These are phyloP conservation scores for Clonostachys rhizophaga DNA, from an alignment of 2,329 filamentous ascomycete genomes.

Conservation along the genomic window DNA sequence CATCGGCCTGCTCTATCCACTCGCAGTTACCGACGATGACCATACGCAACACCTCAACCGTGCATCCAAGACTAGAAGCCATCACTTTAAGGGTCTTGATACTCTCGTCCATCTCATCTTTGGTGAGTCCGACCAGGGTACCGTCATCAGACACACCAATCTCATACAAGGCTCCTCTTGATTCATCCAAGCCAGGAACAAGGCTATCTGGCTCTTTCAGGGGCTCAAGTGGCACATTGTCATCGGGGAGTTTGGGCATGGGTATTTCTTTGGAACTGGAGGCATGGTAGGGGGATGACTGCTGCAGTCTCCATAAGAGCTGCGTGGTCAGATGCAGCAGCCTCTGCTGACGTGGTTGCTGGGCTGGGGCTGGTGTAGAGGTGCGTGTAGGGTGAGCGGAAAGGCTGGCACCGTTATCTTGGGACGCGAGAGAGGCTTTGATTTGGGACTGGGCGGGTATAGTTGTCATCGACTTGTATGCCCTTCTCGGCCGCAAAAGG, in stretches of 20 bases:
- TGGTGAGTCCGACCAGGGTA: slow-evolving; percentile 78
- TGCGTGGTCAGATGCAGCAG: slow-evolving; percentile 93
- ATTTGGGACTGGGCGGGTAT: slow-evolving; percentile 3
- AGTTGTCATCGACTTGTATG: slow-evolving; percentile 70
- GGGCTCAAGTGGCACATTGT: slow-evolving; percentile 37
- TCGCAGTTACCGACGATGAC: slow-evolving; percentile 84
- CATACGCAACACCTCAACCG: slow-evolving; percentile 74
- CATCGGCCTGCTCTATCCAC: slow-evolving; percentile 47
- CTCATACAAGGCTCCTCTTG: slow-evolving; percentile 88
- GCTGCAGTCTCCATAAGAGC: slow-evolving; percentile 88
- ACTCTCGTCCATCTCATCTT: slow-evolving; percentile 91
- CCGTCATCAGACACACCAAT: slow-evolving; percentile 96
- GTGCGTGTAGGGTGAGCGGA: slow-evolving; percentile 3
- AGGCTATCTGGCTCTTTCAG: slow-evolving; percentile 49
- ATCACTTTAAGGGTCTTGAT: slow-evolving; percentile 80
- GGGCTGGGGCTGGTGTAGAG: slow-evolving; percentile 38
- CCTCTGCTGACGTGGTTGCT: slow-evolving; percentile 73
- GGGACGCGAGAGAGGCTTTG: slow-evolving; percentile 1
- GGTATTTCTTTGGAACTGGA: slow-evolving; percentile 72
- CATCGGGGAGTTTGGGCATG: slow-evolving; percentile 70
- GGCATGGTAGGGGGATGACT: slow-evolving; percentile 87
- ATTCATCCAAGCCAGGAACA: slow-evolving; percentile 83
- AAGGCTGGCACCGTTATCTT: neutral
- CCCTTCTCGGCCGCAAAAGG: slow-evolving; percentile 71
- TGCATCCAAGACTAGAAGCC: slow-evolving; percentile 88